Evolutionary conservation across 495 filamentous ascomycete genomes (phyloP), one percentile per base, ranked within the genome.

Genomic region (Xylaria curta): DNA sequence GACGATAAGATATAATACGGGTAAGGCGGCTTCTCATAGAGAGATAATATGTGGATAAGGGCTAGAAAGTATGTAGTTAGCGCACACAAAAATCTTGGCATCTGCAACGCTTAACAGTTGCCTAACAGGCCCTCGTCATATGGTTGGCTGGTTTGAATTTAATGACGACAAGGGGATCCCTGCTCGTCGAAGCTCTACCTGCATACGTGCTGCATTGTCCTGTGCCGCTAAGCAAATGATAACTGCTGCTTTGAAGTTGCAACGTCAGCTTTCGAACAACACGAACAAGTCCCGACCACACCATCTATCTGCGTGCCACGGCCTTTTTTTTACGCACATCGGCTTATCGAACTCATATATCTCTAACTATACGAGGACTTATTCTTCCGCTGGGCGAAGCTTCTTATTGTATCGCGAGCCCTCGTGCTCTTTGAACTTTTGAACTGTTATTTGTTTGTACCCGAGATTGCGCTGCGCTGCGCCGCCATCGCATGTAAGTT

Each of bases 351-450:
- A 61, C 15, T 28, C 28, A 53, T 40, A 12, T 62, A 31, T n/a
- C 17, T 24, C 46, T 33, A 15, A 15, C 36, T 0, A 28, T 53
- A 10, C 33, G 28, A 46, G 24, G 4, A 1, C 15, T 62, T 36
- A 8, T 54, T 31, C 17, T 15, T 33, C 61, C 53, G 4, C 56
- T 40, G 61, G 24, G 24, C 40, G 6, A 28, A 42, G 1, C 61
- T 7, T 60, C 17, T 38, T 1, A 70, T 24, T 51, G 59, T 19
- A 31, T 31, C 33, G 40, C 42, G 70, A 66, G 63, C 63, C 70
- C 40, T 49, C 54, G 70, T 72, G 70, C 70, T 68, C 70, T 28
- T 28, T 51, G 19, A 7, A 36, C 10, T 33, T 28, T 19, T 51
- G 10, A 7, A 36, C 4, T 58, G 13, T 19, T 15, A 24, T 33